Conservation (phyloP, 148 eudicot species). For the Dianthus caryophyllus region DNA sequence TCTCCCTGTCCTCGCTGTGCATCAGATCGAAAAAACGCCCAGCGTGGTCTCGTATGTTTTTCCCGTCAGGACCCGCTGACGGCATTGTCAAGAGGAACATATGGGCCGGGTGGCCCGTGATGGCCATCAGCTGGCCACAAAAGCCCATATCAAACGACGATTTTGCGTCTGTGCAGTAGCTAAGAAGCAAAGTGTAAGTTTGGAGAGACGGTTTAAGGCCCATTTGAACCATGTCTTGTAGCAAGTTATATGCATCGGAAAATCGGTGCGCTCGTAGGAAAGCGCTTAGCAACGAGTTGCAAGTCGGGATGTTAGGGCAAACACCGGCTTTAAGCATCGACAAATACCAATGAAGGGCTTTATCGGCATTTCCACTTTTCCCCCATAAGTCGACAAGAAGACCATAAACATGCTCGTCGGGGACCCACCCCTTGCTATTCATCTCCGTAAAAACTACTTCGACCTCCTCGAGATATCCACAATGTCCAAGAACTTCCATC, state of each 20-base stretch:
- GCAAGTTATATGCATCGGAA: conserved; percentile 66
- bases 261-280: conserved; percentile 77
- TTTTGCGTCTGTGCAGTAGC: conserved; percentile 91
- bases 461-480: conserved; percentile 90
- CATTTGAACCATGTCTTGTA: conserved; percentile 64
- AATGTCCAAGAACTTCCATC: conserved; percentile 96
- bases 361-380: conserved; percentile 76
- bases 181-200: conserved; percentile 86
- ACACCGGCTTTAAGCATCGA: conserved; percentile 85
- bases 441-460: conserved; percentile 83
- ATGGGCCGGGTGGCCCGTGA: conserved; percentile 90
- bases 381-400: conserved; percentile 98
- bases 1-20: conserved; percentile 98
- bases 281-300: conserved; percentile 87
- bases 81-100: conserved; percentile 75
- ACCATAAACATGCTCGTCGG: conserved; percentile 96
- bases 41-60: conserved; percentile 77
- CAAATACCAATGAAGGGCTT: conserved; percentile 87
- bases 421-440: conserved; percentile 86
- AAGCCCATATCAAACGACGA: conserved; percentile 68
- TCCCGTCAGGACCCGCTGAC: conserved; percentile 76
- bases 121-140: conserved; percentile 83
- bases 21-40: conserved; percentile 65
- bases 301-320: conserved; percentile 87
- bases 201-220: conserved; percentile 83